These are phyloP conservation scores for Backusella luteola DNA, from an alignment of 192 early-diverging fungal species.

Conservation along the genomic window DNA sequence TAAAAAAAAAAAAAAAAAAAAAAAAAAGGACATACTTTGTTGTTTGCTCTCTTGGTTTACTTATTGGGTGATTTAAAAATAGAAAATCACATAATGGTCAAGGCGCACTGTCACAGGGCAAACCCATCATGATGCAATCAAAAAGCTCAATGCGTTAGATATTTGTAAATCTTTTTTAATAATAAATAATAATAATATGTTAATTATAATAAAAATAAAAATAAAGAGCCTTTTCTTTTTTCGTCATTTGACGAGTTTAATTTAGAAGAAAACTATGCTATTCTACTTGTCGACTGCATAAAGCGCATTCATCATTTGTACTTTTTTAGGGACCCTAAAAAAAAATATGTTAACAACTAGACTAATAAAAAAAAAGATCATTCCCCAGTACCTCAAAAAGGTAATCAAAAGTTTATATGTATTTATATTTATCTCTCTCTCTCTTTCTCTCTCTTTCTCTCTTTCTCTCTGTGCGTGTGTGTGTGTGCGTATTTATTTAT, in stretches of 20 bases:
- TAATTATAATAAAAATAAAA: not conserved
- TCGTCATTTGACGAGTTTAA: slow-evolving; percentile 9
- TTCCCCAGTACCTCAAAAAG: not conserved
- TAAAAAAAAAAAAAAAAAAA: not conserved
- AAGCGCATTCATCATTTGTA: slow-evolving; percentile 7
- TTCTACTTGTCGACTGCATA: slow-evolving; percentile 9
- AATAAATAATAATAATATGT: not conserved
- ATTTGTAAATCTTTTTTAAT: slow-evolving; percentile 6
- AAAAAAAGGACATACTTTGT: not conserved
- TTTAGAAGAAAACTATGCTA: slow-evolving; percentile 7
- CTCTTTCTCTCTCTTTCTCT: not conserved
- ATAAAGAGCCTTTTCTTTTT: not conserved
- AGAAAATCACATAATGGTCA: slow-evolving; percentile 6
- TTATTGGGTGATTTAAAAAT: not conserved
- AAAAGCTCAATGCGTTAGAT: slow-evolving; percentile 3
- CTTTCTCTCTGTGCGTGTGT: not conserved
- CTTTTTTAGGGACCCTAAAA: slow-evolving; percentile 4
- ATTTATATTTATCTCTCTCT: not conserved
- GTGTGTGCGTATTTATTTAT: not conserved
- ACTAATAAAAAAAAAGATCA: not conserved
- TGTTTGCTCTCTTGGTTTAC: not conserved
- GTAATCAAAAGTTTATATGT: not conserved
- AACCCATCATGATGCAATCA: not conserved
- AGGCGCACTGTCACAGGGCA: not conserved
- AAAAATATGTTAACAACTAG: slow-evolving; percentile 3